These are phyloP conservation scores for Saccharomycopsis sp. DNA, from an alignment of 805 yeast species.

Conservation along the genomic window DNA sequence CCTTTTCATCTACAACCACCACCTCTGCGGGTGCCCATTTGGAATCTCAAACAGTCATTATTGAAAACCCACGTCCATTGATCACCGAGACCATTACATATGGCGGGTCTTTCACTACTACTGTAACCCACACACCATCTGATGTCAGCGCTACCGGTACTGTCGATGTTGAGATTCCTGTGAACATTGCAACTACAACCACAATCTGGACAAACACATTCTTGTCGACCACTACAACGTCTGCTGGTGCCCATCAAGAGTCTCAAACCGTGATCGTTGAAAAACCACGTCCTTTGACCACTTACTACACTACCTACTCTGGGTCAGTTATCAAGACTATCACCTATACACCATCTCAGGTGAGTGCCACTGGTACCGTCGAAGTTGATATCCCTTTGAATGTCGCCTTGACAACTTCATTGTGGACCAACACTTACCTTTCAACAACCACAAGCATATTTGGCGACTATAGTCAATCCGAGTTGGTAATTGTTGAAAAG, in stretches of 20 bases:
- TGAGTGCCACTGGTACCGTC: slow-evolving; percentile 6
- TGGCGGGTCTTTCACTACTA: not conserved
- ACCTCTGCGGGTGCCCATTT: not conserved
- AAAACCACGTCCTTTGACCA: not conserved
- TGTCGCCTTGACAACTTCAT: not conserved
- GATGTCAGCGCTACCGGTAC: not conserved
- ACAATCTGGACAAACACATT: not conserved
- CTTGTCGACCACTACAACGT: slow-evolving; percentile 7
- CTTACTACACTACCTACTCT: not conserved
- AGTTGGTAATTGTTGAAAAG: not conserved
- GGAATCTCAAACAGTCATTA: not conserved
- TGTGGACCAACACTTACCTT: slow-evolving; percentile 4
- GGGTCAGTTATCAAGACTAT: not conserved
- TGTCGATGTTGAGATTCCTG: not conserved
- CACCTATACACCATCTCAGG: not conserved
- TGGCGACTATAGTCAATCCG: not conserved
- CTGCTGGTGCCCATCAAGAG: not conserved
- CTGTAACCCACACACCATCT: not conserved
- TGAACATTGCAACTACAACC: slow-evolving; percentile 2
- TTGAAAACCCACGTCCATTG: slow-evolving; percentile 7
- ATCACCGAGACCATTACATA: not conserved
- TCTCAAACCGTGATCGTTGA: not conserved
- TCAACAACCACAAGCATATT: not conserved
- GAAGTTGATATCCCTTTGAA: slow-evolving; percentile 3
- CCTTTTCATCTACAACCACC: slow-evolving; percentile 4